Evolutionary conservation across 257 asterid genomes (phyloP).

Genomic region (Craterostigma plantagineum): DNA sequence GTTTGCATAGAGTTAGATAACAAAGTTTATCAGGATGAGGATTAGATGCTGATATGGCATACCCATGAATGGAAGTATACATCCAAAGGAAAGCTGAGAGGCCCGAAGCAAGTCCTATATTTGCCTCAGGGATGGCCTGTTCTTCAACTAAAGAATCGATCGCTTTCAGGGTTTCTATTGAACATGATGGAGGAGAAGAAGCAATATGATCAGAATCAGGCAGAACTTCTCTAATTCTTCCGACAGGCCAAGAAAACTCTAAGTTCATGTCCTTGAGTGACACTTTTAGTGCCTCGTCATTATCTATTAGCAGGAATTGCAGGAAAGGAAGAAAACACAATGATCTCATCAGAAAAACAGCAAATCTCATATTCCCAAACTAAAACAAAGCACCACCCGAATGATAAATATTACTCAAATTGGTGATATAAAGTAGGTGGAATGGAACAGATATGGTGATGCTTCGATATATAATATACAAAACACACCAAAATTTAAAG

Average conservation of each 20-base stretch:
- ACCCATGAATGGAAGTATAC: constrained; percentile 79
- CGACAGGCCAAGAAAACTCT: constrained; percentile 80
- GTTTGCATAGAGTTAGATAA: too few species aligned
- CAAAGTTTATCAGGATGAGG: background rate
- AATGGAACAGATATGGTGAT: too few species aligned
- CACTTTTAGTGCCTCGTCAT: constrained; percentile 47
- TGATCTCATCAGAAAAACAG: background rate
- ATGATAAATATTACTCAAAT: background rate
- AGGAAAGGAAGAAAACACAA: background rate
- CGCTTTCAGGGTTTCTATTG: constrained; percentile 50
- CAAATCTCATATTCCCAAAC: background rate
- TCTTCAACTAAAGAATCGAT: constrained; percentile 67
- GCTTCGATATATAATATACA: too few species aligned
- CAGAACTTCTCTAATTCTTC: constrained; percentile 56
- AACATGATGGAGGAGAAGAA: constrained; percentile 59
- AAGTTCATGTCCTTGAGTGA: constrained; percentile 64
- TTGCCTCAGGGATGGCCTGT: constrained; percentile 52
- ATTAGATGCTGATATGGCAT: constrained; percentile 6
- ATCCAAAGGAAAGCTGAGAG: constrained; percentile 86
- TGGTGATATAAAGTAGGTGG: too few species aligned
- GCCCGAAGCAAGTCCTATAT: constrained; percentile 56
- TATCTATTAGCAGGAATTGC: constrained; percentile 22
- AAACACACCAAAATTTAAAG: too few species aligned
- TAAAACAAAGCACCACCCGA: background rate
- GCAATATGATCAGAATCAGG: constrained; percentile 30